Percentiles rank a stretch among this genome's conserved stretches.
Conservation (phyloP, 139 green algal species). For the Picochlorum sp. region DNA sequence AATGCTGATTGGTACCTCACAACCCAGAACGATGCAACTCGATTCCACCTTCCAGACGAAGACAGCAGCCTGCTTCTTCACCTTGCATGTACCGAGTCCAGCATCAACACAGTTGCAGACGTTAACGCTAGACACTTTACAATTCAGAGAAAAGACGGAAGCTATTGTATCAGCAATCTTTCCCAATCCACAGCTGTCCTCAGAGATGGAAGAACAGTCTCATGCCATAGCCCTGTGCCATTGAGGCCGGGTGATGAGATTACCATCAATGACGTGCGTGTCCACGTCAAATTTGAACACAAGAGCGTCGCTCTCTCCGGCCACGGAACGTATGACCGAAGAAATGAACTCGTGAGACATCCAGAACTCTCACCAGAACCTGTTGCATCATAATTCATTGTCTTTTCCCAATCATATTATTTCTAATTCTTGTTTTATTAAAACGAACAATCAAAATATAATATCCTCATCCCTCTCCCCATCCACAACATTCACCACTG, state of each 20-base stretch:
- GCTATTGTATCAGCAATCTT: constrained; percentile 35
- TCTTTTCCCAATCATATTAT: too few species aligned
- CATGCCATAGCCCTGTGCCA: not conserved
- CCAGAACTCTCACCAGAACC: not conserved
- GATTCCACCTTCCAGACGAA: not conserved
- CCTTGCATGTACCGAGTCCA: not conserved
- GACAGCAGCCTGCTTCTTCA: not conserved
- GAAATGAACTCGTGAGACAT: not conserved
- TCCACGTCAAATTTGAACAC: constrained; percentile 61
- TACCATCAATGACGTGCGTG: constrained; percentile 38
- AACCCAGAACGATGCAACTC: constrained; percentile 29
- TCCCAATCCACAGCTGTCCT: constrained; percentile 10
- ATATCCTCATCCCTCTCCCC: constrained; percentile 7
- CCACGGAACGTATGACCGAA: constrained; percentile 12
- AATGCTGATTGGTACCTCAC: constrained; percentile 67
- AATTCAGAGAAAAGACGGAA: constrained; percentile 11
- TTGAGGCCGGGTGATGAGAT: constrained; percentile 44
- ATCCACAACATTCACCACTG: not conserved
- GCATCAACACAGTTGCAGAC: not conserved
- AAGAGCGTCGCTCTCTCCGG: not conserved
- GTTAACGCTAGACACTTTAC: not conserved
- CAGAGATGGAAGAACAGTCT: not conserved
- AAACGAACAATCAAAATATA: constrained; percentile 4
- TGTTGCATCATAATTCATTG: too few species aligned
- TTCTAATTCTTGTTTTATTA: not conserved